phyloP scores from a whole-genome alignment of 2,329 filamentous ascomycete species.

The Botrytis sinoallii region DNA sequence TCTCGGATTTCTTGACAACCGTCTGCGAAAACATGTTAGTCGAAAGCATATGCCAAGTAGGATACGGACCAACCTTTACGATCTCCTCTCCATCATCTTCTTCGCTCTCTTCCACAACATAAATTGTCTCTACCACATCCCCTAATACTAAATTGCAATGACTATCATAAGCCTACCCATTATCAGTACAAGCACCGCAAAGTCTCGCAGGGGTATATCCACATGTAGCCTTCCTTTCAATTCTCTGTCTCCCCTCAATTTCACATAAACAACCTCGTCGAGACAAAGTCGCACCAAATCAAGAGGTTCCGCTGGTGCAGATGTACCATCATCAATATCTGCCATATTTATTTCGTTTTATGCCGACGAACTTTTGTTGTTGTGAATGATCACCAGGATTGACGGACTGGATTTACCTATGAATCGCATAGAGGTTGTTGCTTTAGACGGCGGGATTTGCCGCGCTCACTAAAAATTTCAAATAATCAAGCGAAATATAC shows the following conservation, averaged over 20 bases:
- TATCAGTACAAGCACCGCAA: conserved; percentile 24
- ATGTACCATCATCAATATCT: conserved; percentile 70
- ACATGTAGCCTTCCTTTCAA: conserved; percentile 94
- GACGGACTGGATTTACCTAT: conserved; percentile 3
- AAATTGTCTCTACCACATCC: conserved; percentile 96
- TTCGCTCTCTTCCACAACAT: conserved; percentile 85
- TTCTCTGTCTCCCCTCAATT: conserved; percentile 92
- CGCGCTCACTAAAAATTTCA: conserved; percentile 10
- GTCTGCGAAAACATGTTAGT: conserved; percentile 53
- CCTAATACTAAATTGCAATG: conserved; percentile 97
- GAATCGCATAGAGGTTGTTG: neutral
- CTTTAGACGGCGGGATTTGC: neutral
- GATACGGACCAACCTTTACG: conserved; percentile 58
- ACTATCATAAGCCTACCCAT: conserved; percentile 83
- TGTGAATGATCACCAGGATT: conserved; percentile 8
- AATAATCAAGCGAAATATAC: conserved; percentile 7
- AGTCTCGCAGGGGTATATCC: conserved; percentile 39
- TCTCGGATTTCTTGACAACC: conserved; percentile 94
- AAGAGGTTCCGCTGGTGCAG: conserved; percentile 78
- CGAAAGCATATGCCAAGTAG: neutral
- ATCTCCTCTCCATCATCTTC: conserved; percentile 63
- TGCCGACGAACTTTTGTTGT: conserved; percentile 16
- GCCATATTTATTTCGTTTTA: conserved; percentile 61
- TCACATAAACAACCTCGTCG: conserved; percentile 95
- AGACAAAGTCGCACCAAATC: conserved; percentile 92